Base-by-base conservation (phyloP, 1,284 basidiomycete species). In the Vanrija humicola region DNA sequence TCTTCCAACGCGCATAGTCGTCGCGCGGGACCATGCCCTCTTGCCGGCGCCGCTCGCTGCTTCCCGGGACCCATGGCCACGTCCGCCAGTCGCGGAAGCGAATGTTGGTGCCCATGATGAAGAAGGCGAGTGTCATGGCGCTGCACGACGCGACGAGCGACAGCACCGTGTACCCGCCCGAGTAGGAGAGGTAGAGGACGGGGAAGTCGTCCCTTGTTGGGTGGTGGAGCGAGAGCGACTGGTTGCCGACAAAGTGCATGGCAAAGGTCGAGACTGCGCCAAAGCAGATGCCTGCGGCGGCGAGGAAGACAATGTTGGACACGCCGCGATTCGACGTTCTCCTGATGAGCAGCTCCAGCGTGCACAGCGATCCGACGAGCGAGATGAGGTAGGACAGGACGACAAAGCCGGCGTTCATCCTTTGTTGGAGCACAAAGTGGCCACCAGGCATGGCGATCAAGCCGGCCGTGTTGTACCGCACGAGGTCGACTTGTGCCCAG, bases 171-270 rank as follows among this genome's bases (percentile, higher is more conserved):
- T 67, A 79, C 6, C 74, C 76, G 6, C 73, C 66, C 44, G 67
- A 56, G 64, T 80, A 80, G 8, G 69, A 62, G 19, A 79, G 70
- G 15, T 70, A 70, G 0, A 77, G 53, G 1, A 67, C 48, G 5
- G 59, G 62, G 43, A 66, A 66, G 21, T 50, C 43, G 3, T 59
- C 52, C 19, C 55, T 46, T n/a, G 52, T 48, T 2, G 76, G 73
- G 49, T 73, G 68, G 43, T 72, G 68, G 1, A 79, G 67, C 0
- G 71, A 68, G 9, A 79, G 65, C 6, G 76, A 66, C 54, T 78
- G 76, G 68, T 79, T 79, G 52, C 78, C 78, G 61, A 79, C 65
- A 60, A 78, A 78, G 59, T 77, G 75, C 75, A 77, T 76, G 51
- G 72, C 72, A 50, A 78, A 79, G 8, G 77, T 77, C 19, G 77